phyloP scores from a whole-genome alignment of 305 asterid species.

The Vinca major region DNA sequence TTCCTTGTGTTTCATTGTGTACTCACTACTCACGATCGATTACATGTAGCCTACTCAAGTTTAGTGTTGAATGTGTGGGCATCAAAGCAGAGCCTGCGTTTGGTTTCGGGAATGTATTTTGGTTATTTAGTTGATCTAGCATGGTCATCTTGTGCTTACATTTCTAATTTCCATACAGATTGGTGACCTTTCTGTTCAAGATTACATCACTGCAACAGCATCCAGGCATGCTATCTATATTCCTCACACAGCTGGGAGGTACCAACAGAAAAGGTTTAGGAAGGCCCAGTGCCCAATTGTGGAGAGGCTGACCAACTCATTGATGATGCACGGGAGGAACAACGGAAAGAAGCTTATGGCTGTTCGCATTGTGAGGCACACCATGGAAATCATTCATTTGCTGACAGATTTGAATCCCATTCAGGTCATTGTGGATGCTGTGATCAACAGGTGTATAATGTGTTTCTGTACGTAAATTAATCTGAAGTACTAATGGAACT shows the following conservation, averaged over 20 bases:
- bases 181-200: conserved; percentile 56
- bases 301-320: conserved; percentile 65
- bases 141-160: neutral
- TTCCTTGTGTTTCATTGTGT: neutral
- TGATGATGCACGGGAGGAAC: conserved; percentile 84
- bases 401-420: conserved; percentile 64
- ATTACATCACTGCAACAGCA: conserved; percentile 64
- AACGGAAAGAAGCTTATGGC: conserved; percentile 76
- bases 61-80: neutral
- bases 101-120: neutral
- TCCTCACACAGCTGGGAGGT: conserved; percentile 70
- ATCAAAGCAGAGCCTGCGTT: too few species aligned
- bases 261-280: conserved; percentile 52
- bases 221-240: conserved; percentile 48
- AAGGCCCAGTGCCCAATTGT: conserved; percentile 76
- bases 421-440: conserved; percentile 70
- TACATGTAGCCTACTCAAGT: neutral
- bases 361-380: conserved; percentile 63
- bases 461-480: neutral
- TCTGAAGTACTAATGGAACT: too few species aligned
- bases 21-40: neutral
- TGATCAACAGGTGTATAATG: conserved; percentile 50
- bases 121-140: neutral
- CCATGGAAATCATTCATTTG: conserved; percentile 76
- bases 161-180: conserved; percentile 21